phyloP scores from a whole-genome alignment of 202 grass and related monocot species.

The Hordeum pubiflorum region DNA sequence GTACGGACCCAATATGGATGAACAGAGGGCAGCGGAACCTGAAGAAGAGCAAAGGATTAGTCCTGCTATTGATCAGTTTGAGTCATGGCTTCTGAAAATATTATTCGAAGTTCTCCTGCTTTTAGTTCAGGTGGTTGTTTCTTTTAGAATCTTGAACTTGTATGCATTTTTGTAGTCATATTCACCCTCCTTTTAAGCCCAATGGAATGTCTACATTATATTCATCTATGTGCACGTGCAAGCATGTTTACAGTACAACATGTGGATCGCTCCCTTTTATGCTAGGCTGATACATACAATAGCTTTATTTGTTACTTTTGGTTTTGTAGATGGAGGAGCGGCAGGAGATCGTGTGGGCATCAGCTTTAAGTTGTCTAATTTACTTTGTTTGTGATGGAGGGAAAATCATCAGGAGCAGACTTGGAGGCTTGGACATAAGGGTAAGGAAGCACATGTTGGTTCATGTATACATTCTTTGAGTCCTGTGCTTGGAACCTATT shows the following conservation, averaged over 20 bases:
- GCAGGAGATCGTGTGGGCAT: constrained; percentile 98
- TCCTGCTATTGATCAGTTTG: constrained; percentile 84
- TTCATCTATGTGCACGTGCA: not conserved
- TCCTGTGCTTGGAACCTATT: constrained; percentile 14
- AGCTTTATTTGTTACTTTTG: constrained; percentile 16
- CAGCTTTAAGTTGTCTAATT: constrained; percentile 92
- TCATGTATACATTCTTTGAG: constrained; percentile 7
- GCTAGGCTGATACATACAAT: not conserved
- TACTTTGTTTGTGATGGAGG: constrained; percentile 96
- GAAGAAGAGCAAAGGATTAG: constrained; percentile 39
- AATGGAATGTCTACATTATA: constrained; percentile 1
- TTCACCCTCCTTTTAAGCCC: not conserved
- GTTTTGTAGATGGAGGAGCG: constrained; percentile 73
- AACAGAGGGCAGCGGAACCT: constrained; percentile 34
- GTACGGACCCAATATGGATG: constrained; percentile 40
- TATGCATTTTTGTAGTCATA: constrained; percentile 23
- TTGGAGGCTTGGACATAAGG: constrained; percentile 95
- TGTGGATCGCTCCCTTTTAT: not conserved
- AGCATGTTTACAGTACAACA: not conserved
- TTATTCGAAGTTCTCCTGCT: constrained; percentile 88
- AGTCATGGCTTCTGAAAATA: constrained; percentile 91
- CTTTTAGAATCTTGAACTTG: constrained; percentile 6
- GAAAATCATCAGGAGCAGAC: constrained; percentile 75
- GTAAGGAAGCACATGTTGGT: constrained; percentile 41
- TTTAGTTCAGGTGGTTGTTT: constrained; percentile 73